These are phyloP conservation scores for Endoconidiophora polonica DNA, from an alignment of 2,329 filamentous ascomycete genomes.

Conservation along the genomic window DNA sequence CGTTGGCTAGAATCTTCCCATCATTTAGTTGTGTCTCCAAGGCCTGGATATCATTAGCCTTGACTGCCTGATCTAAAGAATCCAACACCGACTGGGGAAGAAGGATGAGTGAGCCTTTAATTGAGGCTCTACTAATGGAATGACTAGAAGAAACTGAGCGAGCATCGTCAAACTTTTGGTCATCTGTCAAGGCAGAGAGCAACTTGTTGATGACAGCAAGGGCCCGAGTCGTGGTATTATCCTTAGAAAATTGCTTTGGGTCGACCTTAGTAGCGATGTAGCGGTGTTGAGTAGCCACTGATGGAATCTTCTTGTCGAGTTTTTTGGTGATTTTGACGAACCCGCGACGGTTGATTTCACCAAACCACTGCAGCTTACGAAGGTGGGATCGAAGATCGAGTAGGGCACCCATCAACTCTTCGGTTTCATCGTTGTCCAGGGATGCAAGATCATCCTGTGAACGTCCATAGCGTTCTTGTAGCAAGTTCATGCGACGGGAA, in stretches of 20 bases:
- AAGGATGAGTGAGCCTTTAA: constrained; percentile 58
- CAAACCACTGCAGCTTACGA: constrained; percentile 92
- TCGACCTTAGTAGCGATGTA: constrained; percentile 89
- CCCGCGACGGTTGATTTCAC: constrained; percentile 84
- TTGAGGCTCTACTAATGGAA: constrained; percentile 61
- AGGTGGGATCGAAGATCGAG: constrained; percentile 76
- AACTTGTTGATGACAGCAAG: constrained; percentile 67
- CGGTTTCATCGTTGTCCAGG: constrained; percentile 73
- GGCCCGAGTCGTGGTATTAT: constrained; percentile 31
- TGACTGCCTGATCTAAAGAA: constrained; percentile 53
- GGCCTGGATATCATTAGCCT: constrained; percentile 42
- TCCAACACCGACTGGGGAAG: constrained; percentile 48
- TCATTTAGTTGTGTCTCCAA: constrained; percentile 11
- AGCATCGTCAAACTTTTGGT: constrained; percentile 45
- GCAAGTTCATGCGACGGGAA: constrained; percentile 64
- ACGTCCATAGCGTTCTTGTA: constrained; percentile 75
- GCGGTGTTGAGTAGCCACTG: constrained; percentile 58
- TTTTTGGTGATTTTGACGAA: constrained; percentile 99
- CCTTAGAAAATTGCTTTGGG: constrained; percentile 72
- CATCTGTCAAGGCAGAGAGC: constrained; percentile 65
- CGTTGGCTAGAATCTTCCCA: constrained; percentile 27
- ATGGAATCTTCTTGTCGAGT: constrained; percentile 81
- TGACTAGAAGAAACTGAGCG: constrained; percentile 57
- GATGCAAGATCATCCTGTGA: constrained; percentile 50
- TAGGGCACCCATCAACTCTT: constrained; percentile 79